These are phyloP conservation scores for Lachnellula willkommii DNA, from an alignment of 2,329 filamentous ascomycete species.

Conservation along the genomic window DNA sequence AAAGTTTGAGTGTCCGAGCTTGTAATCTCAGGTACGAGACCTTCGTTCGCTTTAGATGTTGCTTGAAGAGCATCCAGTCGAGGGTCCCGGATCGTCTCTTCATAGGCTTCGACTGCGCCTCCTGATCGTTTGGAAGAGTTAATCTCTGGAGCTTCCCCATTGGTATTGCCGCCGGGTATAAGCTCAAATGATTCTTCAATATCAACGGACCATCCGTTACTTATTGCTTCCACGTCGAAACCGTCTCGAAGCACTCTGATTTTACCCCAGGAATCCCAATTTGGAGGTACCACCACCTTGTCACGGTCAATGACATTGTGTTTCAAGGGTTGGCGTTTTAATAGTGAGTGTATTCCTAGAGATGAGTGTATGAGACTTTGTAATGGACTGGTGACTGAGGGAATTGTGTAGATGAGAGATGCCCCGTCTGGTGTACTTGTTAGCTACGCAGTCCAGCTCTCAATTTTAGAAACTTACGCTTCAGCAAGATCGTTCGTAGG, in stretches of 20 bases:
- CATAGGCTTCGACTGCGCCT: constrained; percentile 68
- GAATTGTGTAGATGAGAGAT: constrained; percentile 79
- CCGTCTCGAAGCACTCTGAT: constrained; percentile 86
- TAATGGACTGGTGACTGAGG: constrained; percentile 69
- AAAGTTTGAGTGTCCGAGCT: constrained; percentile 75
- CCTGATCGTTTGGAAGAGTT: constrained; percentile 32
- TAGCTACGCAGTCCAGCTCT: not conserved
- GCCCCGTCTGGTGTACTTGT: constrained; percentile 57
- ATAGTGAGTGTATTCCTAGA: constrained; percentile 75
- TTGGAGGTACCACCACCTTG: constrained; percentile 88
- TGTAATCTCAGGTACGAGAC: constrained; percentile 46
- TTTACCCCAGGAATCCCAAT: constrained; percentile 99
- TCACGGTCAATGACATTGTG: constrained; percentile 91
- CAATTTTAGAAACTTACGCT: constrained; percentile 55
- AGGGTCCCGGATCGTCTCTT: constrained; percentile 73
- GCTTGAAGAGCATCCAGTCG: constrained; percentile 57
- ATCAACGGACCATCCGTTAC: constrained; percentile 79
- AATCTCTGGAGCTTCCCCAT: constrained; percentile 8
- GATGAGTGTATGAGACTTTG: constrained; percentile 79
- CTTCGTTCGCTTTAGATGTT: constrained; percentile 41
- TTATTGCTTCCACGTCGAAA: constrained; percentile 85
- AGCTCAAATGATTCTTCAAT: constrained; percentile 55
- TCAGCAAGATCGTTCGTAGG: constrained; percentile 80
- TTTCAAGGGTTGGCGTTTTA: constrained; percentile 73
- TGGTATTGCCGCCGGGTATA: constrained; percentile 29